Evolutionary conservation across 1,139 yeast species (phyloP).

Genomic region (Hanseniaspora gamundiae): DNA sequence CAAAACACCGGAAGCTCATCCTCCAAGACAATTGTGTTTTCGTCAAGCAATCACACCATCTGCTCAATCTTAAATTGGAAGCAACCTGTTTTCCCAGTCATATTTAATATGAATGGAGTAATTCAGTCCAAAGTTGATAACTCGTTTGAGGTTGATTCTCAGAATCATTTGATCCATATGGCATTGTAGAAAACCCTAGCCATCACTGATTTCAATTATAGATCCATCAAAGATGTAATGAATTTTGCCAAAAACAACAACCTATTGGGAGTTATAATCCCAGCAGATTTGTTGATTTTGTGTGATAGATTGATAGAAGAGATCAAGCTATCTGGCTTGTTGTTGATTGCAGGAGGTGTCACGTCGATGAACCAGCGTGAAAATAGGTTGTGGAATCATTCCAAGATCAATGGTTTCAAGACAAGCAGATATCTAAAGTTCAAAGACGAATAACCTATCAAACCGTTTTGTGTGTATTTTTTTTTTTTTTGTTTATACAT

Average conservation of each 20-base stretch:
- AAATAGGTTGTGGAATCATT: conserved; percentile 18
- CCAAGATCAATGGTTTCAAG: conserved; percentile 67
- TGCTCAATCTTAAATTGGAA: conserved; percentile 95
- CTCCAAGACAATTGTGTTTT: conserved; percentile 49
- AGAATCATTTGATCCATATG: conserved; percentile 15
- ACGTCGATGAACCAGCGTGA: conserved; percentile 19
- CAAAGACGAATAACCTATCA: conserved; percentile 55
- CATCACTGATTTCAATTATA: conserved; percentile 18
- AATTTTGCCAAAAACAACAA: conserved; percentile 73
- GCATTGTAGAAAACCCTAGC: conserved; percentile 10
- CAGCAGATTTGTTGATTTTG: conserved; percentile 53
- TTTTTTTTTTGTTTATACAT: neutral
- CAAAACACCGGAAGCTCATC: conserved; percentile 35
- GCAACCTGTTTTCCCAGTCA: conserved; percentile 94
- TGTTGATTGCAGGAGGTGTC: conserved; percentile 56
- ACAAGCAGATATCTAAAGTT: conserved; percentile 56
- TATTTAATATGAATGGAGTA: conserved; percentile 66
- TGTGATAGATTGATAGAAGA: conserved; percentile 70
- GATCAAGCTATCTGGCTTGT: conserved; percentile 69
- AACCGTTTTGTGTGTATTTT: neutral
- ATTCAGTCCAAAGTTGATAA: conserved; percentile 28
- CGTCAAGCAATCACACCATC: conserved; percentile 76
- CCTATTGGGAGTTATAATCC: conserved; percentile 70
- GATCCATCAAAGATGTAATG: conserved; percentile 46
- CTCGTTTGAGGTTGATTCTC: conserved; percentile 29